A percentile compares a stretch with the other conserved stretches of the same genome.
These are phyloP conservation scores for Phylloboletellus chloephorus DNA, from an alignment of 1,284 basidiomycete genomes.

Conservation along the genomic window DNA sequence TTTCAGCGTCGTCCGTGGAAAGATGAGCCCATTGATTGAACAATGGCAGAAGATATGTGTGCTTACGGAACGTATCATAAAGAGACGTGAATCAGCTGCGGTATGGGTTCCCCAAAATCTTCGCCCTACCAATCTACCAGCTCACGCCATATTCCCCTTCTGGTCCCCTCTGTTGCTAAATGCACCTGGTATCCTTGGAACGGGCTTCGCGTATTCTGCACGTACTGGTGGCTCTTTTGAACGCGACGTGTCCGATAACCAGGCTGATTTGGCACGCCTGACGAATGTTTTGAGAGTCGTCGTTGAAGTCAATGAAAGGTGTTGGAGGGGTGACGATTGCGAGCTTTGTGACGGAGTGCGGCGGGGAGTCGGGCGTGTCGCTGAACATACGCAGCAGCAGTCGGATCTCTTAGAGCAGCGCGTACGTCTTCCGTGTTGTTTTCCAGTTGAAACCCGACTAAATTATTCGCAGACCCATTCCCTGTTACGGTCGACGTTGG, in stretches of 20 bases:
- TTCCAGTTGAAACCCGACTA: not conserved
- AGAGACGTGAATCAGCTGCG: conserved; percentile 82
- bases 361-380: conserved; percentile 62
- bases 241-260: conserved; percentile 31
- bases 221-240: conserved; percentile 21
- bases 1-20: conserved; percentile 60
- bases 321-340: conserved; percentile 77
- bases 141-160: conserved; percentile 58
- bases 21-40: conserved; percentile 72
- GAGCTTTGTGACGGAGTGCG: conserved; percentile 79
- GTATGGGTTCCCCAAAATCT: conserved; percentile 67
- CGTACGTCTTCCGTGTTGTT: conserved; percentile 44
- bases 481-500: conserved; percentile 61
- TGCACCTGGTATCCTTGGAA: conserved; percentile 13
- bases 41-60: conserved; percentile 88
- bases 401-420: conserved; percentile 75
- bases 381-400: conserved; percentile 66
- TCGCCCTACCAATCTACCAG: conserved; percentile 54
- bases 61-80: conserved; percentile 78
- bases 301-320: conserved; percentile 68
- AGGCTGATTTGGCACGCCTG: conserved; percentile 78
- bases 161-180: conserved; percentile 32
- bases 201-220: conserved; percentile 26
- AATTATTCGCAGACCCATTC: conserved; percentile 43
- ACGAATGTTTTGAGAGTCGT: conserved; percentile 79